These are phyloP conservation scores for Saccharomycopsis olivae DNA, from an alignment of 805 yeast species.

Conservation along the genomic window DNA sequence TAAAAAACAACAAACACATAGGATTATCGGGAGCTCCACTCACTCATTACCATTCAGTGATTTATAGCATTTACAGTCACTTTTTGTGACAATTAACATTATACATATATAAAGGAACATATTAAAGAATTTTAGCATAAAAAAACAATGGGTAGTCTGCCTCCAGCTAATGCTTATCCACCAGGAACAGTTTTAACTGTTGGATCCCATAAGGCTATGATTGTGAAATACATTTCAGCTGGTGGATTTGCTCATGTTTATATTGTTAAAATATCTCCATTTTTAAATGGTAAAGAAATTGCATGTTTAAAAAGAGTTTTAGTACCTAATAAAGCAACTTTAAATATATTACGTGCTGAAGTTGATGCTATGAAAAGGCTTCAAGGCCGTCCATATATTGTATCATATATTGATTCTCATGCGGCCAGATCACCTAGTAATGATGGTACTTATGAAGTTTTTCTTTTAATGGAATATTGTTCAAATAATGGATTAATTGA, in stretches of 20 bases:
- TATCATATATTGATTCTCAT: conserved; percentile 88
- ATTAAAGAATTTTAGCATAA: no score
- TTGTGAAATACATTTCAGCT: conserved; percentile 65
- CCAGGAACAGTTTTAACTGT: conserved; percentile 76
- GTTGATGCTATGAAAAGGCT: conserved; percentile 95
- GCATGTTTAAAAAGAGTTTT: conserved; percentile 93
- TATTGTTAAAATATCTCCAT: conserved; percentile 58
- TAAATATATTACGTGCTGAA: conserved; percentile 80
- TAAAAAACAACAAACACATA: no score
- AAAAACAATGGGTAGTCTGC: conserved; percentile 30
- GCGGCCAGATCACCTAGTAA: conserved; percentile 59
- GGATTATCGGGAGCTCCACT: no score
- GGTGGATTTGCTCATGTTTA: conserved; percentile 98
- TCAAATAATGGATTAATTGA: conserved; percentile 66
- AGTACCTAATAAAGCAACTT: conserved; percentile 80
- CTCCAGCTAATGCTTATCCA: conserved; percentile 52
- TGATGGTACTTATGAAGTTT: conserved; percentile 60
- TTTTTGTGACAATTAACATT: no score
- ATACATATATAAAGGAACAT: no score
- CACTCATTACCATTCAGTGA: no score
- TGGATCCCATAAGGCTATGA: conserved; percentile 67
- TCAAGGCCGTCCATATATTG: conserved; percentile 68
- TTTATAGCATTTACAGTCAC: no score
- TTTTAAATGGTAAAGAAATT: conserved; percentile 37
- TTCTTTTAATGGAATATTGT: conserved; percentile 73